phyloP scores from a whole-genome alignment of 352 stramenopile genomes.

The Globisporangium radiosum region DNA sequence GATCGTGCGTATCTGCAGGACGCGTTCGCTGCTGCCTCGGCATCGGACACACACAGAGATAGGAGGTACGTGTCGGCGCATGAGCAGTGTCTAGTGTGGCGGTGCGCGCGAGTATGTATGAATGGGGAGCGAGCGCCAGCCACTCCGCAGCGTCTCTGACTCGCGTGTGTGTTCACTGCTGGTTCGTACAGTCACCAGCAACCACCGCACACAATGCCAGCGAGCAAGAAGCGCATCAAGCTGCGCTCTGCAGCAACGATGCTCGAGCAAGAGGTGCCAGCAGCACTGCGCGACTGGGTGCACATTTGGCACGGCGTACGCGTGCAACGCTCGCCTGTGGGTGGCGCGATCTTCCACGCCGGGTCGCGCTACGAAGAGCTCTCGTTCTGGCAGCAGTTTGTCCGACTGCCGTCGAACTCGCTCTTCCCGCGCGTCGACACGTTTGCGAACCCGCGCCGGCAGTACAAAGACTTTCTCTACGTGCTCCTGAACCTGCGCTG shows the following conservation, averaged over 20 bases:
- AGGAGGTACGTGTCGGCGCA: too few species aligned
- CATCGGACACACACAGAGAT: too few species aligned
- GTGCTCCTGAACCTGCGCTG: conserved; percentile 79
- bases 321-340: conserved; percentile 30
- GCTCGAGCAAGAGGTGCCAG: conserved; percentile 46
- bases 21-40: too few species aligned
- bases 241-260: conserved; percentile 35
- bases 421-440: conserved; percentile 65
- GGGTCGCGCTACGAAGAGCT: conserved; percentile 56
- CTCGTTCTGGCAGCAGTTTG: conserved; percentile 64
- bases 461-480: conserved; percentile 83
- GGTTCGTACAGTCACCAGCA: not conserved
- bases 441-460: conserved; percentile 45
- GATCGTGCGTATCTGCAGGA: too few species aligned
- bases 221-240: conserved; percentile 78
- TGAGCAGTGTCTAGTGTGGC: too few species aligned
- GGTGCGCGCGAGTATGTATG: too few species aligned
- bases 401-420: conserved; percentile 60
- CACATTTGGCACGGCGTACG: conserved; percentile 79
- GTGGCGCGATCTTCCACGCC: conserved; percentile 57
- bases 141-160: too few species aligned
- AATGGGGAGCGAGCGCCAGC: too few species aligned
- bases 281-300: conserved; percentile 63
- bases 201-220: conserved; percentile 30
- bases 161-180: too few species aligned